Base-by-base conservation (phyloP, 306 rosid species). In the Hylodesmum podocarpum region DNA sequence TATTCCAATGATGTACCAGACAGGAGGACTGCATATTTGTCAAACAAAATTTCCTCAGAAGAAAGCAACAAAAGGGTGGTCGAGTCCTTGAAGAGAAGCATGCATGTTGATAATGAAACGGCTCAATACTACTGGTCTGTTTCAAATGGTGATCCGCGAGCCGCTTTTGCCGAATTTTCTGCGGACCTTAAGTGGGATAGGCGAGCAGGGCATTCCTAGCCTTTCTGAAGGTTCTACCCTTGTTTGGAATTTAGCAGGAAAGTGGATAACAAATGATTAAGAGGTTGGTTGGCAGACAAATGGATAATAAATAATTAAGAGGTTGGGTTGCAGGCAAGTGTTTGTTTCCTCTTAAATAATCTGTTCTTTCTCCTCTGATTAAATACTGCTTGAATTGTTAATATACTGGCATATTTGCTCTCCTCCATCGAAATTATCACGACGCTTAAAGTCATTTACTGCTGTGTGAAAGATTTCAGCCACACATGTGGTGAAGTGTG, bases 81-180 rank as follows among this genome's bases (percentile, higher is more conserved):
- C 57, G 90, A 89, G 40, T 92, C 92, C 19, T 73, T 92, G 91
- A 95, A 78, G 79, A 91, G 97, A 68, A 89, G 97, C 79, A 88
- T 95, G 99, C 95, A 87, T 3, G 96, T 92, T 18, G 97, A 95
- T 76, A 89, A 88, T 73, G 99, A 88, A 66, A 92, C 96, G 46
- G 97, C 97, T 44, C 91, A 81, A 46, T 95, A 95, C 80, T 95
- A 95, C 84, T 84, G 91, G 80, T 72, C 97, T 75, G 70, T 92
- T 80, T 84, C 97, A 39, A 77, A 90, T 57, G 99, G 99, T 0
- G 89, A 95, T 81, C 97, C 99, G 3, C 90, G 97, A 13, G 92
- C 97, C 58, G 97, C 99, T 0, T 82, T 95, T 61, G 79, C 97
- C 8, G 87, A 90, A 25, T 95, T 92, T 80, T 88, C 94, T 0